Percentiles rank a stretch among this genome's conserved stretches.
phyloP scores from a whole-genome alignment of 1,284 basidiomycete species.

The Crucibulum parvulum region DNA sequence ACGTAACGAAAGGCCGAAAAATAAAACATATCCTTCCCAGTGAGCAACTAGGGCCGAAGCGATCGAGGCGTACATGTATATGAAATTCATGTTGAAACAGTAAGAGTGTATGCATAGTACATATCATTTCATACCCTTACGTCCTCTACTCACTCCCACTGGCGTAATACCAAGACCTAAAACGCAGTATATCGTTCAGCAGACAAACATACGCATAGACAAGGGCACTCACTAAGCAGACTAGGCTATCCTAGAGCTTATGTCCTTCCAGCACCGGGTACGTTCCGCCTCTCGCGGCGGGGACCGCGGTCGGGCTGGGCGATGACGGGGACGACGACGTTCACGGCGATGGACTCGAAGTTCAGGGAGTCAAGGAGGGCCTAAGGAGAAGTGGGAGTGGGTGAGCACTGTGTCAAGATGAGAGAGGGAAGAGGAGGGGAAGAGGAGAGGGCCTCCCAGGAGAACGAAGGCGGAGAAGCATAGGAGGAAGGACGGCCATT shows the following conservation, averaged over 20 bases:
- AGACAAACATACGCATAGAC: too few species aligned
- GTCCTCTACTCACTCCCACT: too few species aligned
- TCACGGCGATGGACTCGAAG: conserved; percentile 88
- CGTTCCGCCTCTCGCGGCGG: conserved; percentile 79
- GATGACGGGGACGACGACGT: conserved; percentile 70
- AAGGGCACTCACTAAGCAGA: too few species aligned
- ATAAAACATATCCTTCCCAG: too few species aligned
- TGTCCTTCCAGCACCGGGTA: conserved; percentile 77
- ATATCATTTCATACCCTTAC: too few species aligned
- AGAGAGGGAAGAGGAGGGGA: not conserved
- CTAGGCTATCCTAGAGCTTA: not conserved
- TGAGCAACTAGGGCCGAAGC: too few species aligned
- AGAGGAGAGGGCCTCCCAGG: not conserved
- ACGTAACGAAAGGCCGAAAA: too few species aligned
- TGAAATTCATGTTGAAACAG: too few species aligned
- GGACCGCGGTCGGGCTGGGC: conserved; percentile 77
- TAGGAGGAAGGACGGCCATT: not conserved
- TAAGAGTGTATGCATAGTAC: too few species aligned
- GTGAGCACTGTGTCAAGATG: not conserved
- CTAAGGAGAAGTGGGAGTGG: conserved; percentile 43
- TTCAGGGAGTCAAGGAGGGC: conserved; percentile 89
- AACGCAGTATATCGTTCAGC: too few species aligned
- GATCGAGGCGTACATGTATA: too few species aligned
- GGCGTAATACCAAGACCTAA: too few species aligned
- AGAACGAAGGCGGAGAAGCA: not conserved